Percentiles rank a stretch among this genome's conserved stretches.
Evolutionary conservation across 257 asterid species (phyloP).

Genomic region (Lithospermum erythrorhizon): DNA sequence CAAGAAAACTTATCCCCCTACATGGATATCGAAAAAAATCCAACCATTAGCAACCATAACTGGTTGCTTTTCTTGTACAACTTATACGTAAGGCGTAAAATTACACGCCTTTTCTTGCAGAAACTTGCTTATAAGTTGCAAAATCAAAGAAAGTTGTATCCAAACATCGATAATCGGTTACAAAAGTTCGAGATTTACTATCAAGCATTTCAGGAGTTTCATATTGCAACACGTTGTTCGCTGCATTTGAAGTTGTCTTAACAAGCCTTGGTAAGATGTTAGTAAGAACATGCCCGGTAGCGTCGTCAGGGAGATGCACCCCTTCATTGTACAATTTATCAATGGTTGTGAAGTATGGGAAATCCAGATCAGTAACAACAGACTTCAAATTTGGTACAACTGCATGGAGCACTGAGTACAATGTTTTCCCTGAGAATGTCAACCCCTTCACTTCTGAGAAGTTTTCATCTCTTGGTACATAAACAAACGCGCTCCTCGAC

Average conservation of each 20-base stretch:
- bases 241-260: constrained; percentile 15
- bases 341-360: constrained; percentile 51
- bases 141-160: too few species aligned
- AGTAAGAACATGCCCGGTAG: constrained; percentile 6
- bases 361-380: constrained; percentile 9
- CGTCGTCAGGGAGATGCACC: constrained; percentile 15
- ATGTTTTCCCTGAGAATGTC: constrained; percentile 31
- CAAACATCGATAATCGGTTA: too few species aligned
- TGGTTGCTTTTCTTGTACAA: too few species aligned
- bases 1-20: constrained; percentile 58
- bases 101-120: too few species aligned
- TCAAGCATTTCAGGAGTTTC: constrained; percentile 44
- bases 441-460: constrained; percentile 41
- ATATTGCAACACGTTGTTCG: constrained; percentile 25
- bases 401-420: constrained; percentile 34
- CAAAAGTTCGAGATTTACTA: constrained; percentile 12
- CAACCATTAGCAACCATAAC: not conserved
- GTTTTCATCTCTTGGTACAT: constrained; percentile 69
- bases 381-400: constrained; percentile 29
- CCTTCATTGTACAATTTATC: constrained; percentile 48
- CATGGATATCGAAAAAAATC: not conserved
- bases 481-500: constrained; percentile 16
- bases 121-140: too few species aligned
- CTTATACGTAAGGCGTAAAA: too few species aligned
- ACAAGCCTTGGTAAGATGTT: constrained; percentile 33